Evolutionary conservation across 805 yeast genomes (phyloP).

Genomic region (Kluyveromyces nonfermentans): DNA sequence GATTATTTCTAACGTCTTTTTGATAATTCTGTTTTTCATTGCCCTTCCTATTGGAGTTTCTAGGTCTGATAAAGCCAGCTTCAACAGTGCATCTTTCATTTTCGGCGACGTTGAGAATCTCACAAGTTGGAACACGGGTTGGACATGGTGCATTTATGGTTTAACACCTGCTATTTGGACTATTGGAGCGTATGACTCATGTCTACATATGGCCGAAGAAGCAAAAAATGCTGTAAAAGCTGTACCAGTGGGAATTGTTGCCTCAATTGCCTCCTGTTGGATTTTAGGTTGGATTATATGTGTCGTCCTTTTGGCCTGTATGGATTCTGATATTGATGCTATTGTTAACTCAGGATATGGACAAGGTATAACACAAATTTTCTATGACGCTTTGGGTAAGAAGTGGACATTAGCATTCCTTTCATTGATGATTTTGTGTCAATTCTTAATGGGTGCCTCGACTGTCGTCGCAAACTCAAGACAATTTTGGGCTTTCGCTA

Average conservation of each 20-base stretch:
- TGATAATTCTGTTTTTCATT: slow-evolving; percentile 42
- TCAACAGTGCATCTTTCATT: slow-evolving; percentile 44
- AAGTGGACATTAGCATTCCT: slow-evolving; percentile 58
- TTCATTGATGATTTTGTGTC: slow-evolving; percentile 49
- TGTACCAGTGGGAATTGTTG: slow-evolving; percentile 56
- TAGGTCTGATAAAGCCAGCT: slow-evolving; percentile 25
- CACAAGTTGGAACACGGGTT: slow-evolving; percentile 49
- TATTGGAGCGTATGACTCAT: slow-evolving; percentile 63
- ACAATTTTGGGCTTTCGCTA: slow-evolving; percentile 65
- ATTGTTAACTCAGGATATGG: slow-evolving; percentile 42
- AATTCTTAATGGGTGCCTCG: slow-evolving; percentile 43
- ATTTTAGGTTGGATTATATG: slow-evolving; percentile 48
- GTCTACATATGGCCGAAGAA: slow-evolving; percentile 68
- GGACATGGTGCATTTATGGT: slow-evolving; percentile 41
- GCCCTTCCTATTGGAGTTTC: slow-evolving; percentile 48
- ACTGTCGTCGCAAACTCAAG: slow-evolving; percentile 34
- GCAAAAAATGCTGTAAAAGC: slow-evolving; percentile 52
- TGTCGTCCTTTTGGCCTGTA: slow-evolving; percentile 46
- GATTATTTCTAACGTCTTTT: slow-evolving; percentile 39
- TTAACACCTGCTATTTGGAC: slow-evolving; percentile 70
- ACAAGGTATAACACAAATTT: slow-evolving; percentile 57
- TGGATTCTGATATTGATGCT: slow-evolving; percentile 36
- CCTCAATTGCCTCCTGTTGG: slow-evolving; percentile 49
- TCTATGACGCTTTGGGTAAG: slow-evolving; percentile 52
- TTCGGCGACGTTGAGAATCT: slow-evolving; percentile 43